phyloP scores from a whole-genome alignment of 1,139 yeast genomes.

The Kodamaea sp. region DNA sequence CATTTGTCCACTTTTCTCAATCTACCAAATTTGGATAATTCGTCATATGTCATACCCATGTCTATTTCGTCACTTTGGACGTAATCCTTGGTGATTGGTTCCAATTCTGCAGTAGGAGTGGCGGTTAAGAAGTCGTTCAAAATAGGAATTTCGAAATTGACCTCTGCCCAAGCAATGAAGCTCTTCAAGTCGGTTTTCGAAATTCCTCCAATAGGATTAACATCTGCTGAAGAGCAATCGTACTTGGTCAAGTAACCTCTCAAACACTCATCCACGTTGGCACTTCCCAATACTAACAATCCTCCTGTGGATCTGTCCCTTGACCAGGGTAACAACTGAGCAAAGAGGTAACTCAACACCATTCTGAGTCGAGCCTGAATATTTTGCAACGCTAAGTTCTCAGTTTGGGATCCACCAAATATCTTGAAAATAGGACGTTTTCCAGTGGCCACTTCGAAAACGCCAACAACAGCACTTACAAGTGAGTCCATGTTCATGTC shows the following conservation, averaged over 20 bases:
- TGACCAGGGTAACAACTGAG: constrained; percentile 94
- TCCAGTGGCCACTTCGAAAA: constrained; percentile 90
- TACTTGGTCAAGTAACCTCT: constrained; percentile 95
- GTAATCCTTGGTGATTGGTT: constrained; percentile 87
- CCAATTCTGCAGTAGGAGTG: constrained; percentile 96
- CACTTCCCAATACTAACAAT: constrained; percentile 86
- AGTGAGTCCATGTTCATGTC: constrained; percentile 89
- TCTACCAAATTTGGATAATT: constrained; percentile 86
- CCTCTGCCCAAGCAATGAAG: constrained; percentile 79
- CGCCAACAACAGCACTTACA: constrained; percentile 69
- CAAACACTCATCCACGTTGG: constrained; percentile 96
- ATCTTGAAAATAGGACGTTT: constrained; percentile 83
- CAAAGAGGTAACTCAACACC: constrained; percentile 92
- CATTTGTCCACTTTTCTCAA: constrained; percentile 89
- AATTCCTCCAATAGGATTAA: constrained; percentile 96
- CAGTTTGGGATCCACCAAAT: constrained; percentile 90
- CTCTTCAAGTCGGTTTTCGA: constrained; percentile 88
- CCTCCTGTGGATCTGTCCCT: constrained; percentile 68
- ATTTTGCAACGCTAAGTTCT: constrained; percentile 90
- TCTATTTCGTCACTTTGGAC: constrained; percentile 96
- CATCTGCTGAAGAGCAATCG: constrained; percentile 95
- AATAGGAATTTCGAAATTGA: constrained; percentile 71
- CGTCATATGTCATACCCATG: constrained; percentile 98
- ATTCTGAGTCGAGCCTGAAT: constrained; percentile 94
- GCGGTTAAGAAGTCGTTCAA: constrained; percentile 79